Evolutionary conservation across 2,329 filamentous ascomycete genomes (phyloP).

Genomic region (Ilyonectria robusta): DNA sequence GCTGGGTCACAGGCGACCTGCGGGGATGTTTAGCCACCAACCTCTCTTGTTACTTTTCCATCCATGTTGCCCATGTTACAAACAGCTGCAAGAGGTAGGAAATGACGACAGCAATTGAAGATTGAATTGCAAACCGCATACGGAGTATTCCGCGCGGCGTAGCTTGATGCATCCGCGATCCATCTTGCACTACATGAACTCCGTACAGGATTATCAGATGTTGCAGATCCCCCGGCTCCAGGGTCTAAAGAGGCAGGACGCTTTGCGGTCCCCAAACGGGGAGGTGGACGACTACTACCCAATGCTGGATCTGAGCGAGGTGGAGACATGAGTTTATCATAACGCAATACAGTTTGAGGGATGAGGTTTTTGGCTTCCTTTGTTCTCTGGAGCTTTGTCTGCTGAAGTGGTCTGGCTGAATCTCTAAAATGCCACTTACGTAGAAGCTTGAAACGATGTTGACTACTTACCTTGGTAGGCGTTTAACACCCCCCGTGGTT

Average conservation of each 20-base stretch:
- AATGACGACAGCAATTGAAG: slow-evolving; percentile 14
- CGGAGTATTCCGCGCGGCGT: not conserved
- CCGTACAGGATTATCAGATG: slow-evolving; percentile 16
- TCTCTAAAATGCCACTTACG: not conserved
- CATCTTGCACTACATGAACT: slow-evolving; percentile 27
- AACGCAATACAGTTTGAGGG: slow-evolving; percentile 9
- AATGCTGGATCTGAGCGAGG: not conserved
- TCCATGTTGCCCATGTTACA: not conserved
- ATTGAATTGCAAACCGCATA: slow-evolving; percentile 8
- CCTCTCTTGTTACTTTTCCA: slow-evolving; percentile 7
- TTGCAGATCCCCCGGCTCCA: slow-evolving; percentile 16
- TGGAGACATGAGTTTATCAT: slow-evolving; percentile 17
- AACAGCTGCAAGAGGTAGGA: not conserved
- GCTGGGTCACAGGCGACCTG: slow-evolving; percentile 11
- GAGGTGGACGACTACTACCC: slow-evolving; percentile 16
- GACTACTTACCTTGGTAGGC: not conserved
- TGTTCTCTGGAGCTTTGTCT: slow-evolving; percentile 10
- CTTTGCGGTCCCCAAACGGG: slow-evolving; percentile 7
- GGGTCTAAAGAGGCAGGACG: slow-evolving; percentile 9
- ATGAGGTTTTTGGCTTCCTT: not conserved
- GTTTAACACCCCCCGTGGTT: not conserved
- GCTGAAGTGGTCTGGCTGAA: not conserved
- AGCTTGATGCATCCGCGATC: slow-evolving; percentile 20
- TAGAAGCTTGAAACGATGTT: not conserved
- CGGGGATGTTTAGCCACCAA: slow-evolving; percentile 16